These are phyloP conservation scores for Solanum chmielewskii DNA, from an alignment of 257 asterid species.

Conservation along the genomic window DNA sequence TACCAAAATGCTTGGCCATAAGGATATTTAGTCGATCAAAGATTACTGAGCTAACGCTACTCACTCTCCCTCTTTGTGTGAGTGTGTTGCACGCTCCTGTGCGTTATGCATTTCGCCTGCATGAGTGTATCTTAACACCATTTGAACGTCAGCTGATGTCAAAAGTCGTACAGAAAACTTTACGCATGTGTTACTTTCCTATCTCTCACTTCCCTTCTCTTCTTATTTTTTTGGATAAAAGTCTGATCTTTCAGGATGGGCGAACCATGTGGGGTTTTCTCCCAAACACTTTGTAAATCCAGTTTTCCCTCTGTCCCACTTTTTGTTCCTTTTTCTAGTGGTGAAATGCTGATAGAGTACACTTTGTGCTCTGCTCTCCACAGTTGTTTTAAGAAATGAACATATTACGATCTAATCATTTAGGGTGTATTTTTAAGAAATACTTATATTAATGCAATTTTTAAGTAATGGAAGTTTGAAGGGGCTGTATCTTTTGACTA, in stretches of 20 bases:
- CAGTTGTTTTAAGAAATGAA: neutral
- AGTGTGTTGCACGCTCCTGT: neutral
- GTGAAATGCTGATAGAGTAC: neutral
- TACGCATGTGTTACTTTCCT: neutral
- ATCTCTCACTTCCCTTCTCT: neutral
- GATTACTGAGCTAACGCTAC: neutral
- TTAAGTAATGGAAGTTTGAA: neutral
- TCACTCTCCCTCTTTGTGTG: neutral
- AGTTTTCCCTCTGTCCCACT: neutral
- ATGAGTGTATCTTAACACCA: neutral
- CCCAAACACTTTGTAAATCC: neutral
- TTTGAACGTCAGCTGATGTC: neutral
- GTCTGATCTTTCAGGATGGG: neutral
- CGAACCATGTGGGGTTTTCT: neutral
- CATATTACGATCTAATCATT: neutral
- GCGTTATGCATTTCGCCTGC: neutral
- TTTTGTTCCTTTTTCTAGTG: neutral
- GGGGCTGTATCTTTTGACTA: neutral
- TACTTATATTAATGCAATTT: neutral
- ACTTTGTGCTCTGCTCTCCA: neutral
- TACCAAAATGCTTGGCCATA: neutral
- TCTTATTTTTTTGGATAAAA: neutral
- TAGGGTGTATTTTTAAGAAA: neutral
- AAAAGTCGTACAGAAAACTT: neutral
- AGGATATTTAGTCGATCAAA: neutral